Evolutionary conservation across 2,329 filamentous ascomycete species (phyloP), one percentile per base, ranked within the genome.

Genomic region (Bipolaris cookei): DNA sequence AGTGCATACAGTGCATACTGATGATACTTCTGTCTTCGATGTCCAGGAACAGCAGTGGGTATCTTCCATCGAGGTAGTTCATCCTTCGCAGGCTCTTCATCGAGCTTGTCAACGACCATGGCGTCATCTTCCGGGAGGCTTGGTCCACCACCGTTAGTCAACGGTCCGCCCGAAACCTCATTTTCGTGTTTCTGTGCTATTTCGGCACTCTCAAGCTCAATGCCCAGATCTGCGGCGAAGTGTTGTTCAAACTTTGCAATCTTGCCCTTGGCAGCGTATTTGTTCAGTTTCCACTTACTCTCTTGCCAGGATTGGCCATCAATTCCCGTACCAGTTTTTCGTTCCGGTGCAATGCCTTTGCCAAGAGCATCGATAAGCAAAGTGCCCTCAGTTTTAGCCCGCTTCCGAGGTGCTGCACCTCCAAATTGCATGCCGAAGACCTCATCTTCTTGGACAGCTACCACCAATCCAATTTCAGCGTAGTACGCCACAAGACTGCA

Each of bases 361-460:
- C 89, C 88, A 51, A 93, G 85, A 0, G 90, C 89, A 69, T 93
- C 89, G 32, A 90, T 88, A 23, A 93, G 78, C 6, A 90, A 79
- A 7, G 88, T 88, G 49, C 73, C 74, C 37, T 72, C 64, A 3
- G 67, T 65, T 62, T 71, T 77, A n/a, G 65, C 61, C 23, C 76
- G 71, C 59, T 79, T 80, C 6, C 72, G 69, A 8, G 70, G 58
- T 6, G 69, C 63, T 5, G 67, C 55, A 6, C 66, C 68, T 37
- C 68, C 70, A 14, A 81, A 67, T 51, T 92, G 89, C 49, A 92
- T 81, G 1, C 86, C 89, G 14, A 91, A 79, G 30, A 94, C 78
- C 42, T 86, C 82, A 41, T 84, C 83, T 30, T 85, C 85, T n/a
- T 83, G 76, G 6, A 92, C 77, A 2, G 85, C 89, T 18, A 91